phyloP scores from a whole-genome alignment of 1,139 yeast species.

The Schwanniomyces etchellsii region DNA sequence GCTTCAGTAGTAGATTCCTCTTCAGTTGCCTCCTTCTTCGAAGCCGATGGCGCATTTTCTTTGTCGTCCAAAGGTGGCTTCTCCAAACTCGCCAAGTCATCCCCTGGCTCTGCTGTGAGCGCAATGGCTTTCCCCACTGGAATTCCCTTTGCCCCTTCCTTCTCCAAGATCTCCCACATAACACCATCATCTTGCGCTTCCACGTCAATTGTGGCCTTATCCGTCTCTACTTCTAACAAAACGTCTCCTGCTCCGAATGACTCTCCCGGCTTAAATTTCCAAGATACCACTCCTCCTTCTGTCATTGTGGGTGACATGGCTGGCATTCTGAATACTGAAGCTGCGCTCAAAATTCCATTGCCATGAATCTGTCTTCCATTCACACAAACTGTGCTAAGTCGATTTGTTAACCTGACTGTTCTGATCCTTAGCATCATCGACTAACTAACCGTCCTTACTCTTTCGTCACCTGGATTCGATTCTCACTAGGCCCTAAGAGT shows the following conservation, averaged over 20 bases:
- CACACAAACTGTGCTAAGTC: no score
- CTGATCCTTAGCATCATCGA: background rate
- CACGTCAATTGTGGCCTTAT: slow-evolving; percentile 88
- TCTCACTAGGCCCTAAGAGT: no score
- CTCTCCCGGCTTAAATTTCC: slow-evolving; percentile 88
- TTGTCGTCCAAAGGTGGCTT: slow-evolving; percentile 42
- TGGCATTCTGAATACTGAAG: slow-evolving; percentile 79
- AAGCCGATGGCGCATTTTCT: slow-evolving; percentile 11
- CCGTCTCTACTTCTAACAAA: slow-evolving; percentile 84
- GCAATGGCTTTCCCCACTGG: slow-evolving; percentile 92
- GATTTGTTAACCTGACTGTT: slow-evolving; percentile 1
- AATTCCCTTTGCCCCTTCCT: slow-evolving; percentile 71
- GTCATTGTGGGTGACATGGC: slow-evolving; percentile 99
- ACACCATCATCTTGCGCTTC: slow-evolving; percentile 93
- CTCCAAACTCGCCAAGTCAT: slow-evolving; percentile 62
- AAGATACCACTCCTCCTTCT: slow-evolving; percentile 90
- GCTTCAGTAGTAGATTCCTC: slow-evolving; percentile 1
- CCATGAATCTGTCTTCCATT: slow-evolving; percentile 11
- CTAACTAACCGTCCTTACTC: no score
- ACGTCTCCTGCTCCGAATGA: slow-evolving; percentile 79
- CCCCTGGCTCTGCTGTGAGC: slow-evolving; percentile 79
- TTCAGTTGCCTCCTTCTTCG: slow-evolving; percentile 8
- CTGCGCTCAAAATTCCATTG: slow-evolving; percentile 27
- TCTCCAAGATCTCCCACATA: slow-evolving; percentile 67
- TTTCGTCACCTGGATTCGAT: no score